A percentile compares a stretch with the other conserved stretches of the same genome.
Conservation (phyloP, 768 basidiomycete genomes). For the Mycena albidolilacea region DNA sequence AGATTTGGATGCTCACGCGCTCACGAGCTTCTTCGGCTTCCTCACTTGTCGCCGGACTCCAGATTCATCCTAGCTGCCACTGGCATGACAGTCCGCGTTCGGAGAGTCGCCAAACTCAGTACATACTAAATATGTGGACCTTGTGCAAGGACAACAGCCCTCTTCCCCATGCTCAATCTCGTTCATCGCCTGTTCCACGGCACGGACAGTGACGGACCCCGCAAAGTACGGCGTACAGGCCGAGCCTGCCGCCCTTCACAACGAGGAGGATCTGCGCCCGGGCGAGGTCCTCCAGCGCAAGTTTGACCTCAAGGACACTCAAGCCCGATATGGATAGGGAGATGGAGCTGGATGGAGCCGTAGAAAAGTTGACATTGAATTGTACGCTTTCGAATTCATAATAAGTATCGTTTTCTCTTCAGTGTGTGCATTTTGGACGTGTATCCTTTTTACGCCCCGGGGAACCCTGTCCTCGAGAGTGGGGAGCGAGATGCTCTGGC, state of each 20-base stretch:
- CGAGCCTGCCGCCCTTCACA: too few relatives aligned
- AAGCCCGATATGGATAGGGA: neutral
- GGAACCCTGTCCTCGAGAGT: too few relatives aligned
- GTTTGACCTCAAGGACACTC: neutral
- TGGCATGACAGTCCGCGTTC: too few relatives aligned
- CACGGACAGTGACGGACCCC: constrained; percentile 82
- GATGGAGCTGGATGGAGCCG: neutral
- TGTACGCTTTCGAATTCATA: constrained; percentile 1
- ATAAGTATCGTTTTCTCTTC: neutral
- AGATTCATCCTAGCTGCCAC: too few relatives aligned
- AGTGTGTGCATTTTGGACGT: neutral
- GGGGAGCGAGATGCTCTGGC: too few relatives aligned
- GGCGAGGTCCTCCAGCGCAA: neutral
- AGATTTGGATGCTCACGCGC: constrained; percentile 43
- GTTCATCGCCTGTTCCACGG: constrained; percentile 74
- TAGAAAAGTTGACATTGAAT: too few relatives aligned
- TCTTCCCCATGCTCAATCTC: constrained; percentile 75
- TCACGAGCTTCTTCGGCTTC: too few relatives aligned
- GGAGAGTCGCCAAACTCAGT: too few relatives aligned
- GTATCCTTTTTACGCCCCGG: too few relatives aligned
- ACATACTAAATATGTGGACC: too few relatives aligned
- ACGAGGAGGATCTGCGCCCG: too few relatives aligned
- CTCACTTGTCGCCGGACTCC: too few relatives aligned
- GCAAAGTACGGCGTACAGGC: constrained; percentile 76
- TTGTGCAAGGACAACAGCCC: constrained; percentile 13